Conservation (phyloP, 208 protist species). For the Jaenimonas drosophilae region DNA sequence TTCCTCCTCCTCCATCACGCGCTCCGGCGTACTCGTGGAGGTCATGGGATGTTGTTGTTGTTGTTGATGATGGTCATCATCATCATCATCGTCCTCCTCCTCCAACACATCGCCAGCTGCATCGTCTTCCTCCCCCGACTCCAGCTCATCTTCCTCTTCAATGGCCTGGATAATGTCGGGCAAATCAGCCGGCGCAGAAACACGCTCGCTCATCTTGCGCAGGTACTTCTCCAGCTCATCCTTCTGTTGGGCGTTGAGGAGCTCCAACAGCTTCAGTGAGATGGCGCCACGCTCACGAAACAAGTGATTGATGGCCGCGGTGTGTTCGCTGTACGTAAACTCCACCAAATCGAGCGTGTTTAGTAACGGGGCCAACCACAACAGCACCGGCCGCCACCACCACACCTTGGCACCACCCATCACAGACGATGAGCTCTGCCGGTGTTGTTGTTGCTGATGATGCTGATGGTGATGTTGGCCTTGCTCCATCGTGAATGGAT, state of each 20-base stretch:
- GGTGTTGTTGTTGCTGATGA: neutral
- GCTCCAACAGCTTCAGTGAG: conserved; percentile 27
- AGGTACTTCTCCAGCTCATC: conserved; percentile 57
- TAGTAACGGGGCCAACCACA: conserved; percentile 59
- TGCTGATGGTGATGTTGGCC: neutral
- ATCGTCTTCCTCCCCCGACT: no score
- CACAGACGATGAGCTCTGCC: no score
- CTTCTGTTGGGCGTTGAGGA: conserved; percentile 45
- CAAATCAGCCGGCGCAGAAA: conserved; percentile 10
- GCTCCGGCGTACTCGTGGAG: no score
- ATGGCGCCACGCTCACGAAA: conserved; percentile 49
- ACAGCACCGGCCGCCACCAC: conserved; percentile 56
- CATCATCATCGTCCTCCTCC: no score
- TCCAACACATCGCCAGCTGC: no score
- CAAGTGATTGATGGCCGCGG: conserved; percentile 20
- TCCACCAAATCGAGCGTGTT: conserved; percentile 31
- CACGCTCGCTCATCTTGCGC: conserved; percentile 12
- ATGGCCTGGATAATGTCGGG: conserved; percentile 9
- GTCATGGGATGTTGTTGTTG: no score
- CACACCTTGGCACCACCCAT: no score
- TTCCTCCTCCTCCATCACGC: no score
- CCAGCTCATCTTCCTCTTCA: conserved; percentile 16
- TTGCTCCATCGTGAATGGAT: conserved; percentile 29
- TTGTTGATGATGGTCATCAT: no score
- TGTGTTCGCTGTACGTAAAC: conserved; percentile 31